Base-by-base conservation (phyloP, 2,329 filamentous ascomycete genomes). In the Claviceps sp. region DNA sequence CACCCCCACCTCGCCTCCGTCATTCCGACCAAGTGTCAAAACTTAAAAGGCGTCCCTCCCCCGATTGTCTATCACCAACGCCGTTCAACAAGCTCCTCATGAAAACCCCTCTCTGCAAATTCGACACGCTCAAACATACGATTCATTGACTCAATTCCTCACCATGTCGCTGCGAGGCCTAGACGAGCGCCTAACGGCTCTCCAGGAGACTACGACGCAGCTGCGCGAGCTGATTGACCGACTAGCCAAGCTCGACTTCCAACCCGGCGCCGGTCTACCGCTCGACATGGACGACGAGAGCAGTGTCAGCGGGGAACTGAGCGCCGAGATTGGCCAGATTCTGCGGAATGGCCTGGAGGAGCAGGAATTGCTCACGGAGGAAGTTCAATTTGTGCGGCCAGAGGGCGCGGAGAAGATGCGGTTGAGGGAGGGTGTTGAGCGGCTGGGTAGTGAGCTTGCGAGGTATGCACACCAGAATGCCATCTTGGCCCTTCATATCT, bases 311-410 rank as follows among this genome's bases (percentile, higher is more conserved):
- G 66, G 83, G 20, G 89, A 95, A 68, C 77, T 96, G 37, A 80
- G 81, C 57, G 75, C 79, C 22, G 89, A 96, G 65, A 95, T 96
- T 56, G 82, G 85, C 58, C 82, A 87, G 61, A 78, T 78, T 18
- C 69, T 96, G 55, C 84, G 87, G 59, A 83, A 87, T 53, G 79
- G 86, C 48, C 84, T 94, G 60, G 88, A 94, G 56, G 88, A 95
- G 54, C 78, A 93, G 57, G 90, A 95, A 65, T 68, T 93, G 18
- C 64, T 96, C 37, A 74, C 74, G 47, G 88, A 93, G 63, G 89
- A 95, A 61, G 76, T 88, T 30, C 78, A 85, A 55, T 88, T 88
- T 60, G 68, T 89, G 26, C 73, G 78, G 38, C 63, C 59, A 2
- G 65, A 73, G 3, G 72, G 72, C 2, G 76, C 77, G 53, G 82